These are phyloP conservation scores for Stramenopiles sp. DNA, from an alignment of 352 stramenopile species.

Conservation along the genomic window DNA sequence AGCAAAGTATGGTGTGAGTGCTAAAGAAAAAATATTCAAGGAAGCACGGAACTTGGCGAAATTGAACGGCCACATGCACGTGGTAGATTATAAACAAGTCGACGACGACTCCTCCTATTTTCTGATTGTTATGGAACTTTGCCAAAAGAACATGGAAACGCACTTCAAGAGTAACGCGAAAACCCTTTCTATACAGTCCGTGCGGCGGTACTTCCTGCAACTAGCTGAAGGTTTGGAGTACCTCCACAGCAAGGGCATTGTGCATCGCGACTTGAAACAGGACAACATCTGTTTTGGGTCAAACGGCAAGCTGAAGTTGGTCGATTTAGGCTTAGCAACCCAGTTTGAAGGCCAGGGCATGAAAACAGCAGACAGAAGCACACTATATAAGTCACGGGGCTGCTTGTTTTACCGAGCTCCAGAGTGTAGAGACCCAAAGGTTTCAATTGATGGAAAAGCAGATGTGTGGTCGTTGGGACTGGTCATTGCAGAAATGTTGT, in stretches of 20 bases:
- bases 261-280: constrained; percentile 25
- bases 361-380: not conserved
- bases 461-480: constrained; percentile 3
- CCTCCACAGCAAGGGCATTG: constrained; percentile 24
- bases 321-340: not conserved
- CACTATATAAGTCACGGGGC: not conserved
- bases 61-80: not conserved
- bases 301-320: constrained; percentile 1
- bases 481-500: not conserved
- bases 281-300: constrained; percentile 22
- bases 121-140: constrained; percentile 4
- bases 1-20: not conserved
- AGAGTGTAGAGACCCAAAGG: not conserved
- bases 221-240: constrained; percentile 23
- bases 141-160: constrained; percentile 7
- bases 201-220: not conserved
- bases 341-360: not conserved
- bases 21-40: not conserved
- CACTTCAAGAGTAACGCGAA: not conserved
- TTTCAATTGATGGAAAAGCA: constrained; percentile 7
- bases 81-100: not conserved
- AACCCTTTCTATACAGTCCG: not conserved
- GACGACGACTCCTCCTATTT: not conserved
- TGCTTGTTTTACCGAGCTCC: not conserved
- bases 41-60: constrained; percentile 6